Conservation (phyloP, 345 rosid genomes). For the Adansonia digitata region DNA sequence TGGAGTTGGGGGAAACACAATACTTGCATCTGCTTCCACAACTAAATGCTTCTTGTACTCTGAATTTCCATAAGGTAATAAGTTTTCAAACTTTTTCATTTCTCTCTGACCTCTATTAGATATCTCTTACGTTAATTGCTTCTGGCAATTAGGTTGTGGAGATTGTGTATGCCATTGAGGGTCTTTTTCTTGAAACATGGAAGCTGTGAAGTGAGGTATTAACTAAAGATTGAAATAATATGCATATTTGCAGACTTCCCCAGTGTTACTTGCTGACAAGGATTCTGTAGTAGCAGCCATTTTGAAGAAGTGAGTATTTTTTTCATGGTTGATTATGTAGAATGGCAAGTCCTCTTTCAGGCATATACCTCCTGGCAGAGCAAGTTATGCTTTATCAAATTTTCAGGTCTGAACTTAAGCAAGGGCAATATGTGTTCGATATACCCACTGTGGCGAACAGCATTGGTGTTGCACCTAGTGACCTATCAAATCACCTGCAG, state of each 20-base stretch:
- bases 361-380: background rate
- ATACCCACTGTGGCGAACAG: conserved; percentile 72
- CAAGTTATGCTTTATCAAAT: conserved; percentile 13
- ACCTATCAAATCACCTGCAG: conserved; percentile 57
- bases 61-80: conserved; percentile 89
- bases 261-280: conserved; percentile 63
- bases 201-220: background rate
- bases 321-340: background rate
- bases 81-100: background rate
- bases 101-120: background rate
- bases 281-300: conserved; percentile 59
- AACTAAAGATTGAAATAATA: conserved; percentile 1
- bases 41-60: conserved; percentile 60
- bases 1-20: conserved; percentile 86
- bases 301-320: conserved; percentile 54
- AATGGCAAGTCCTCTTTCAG: conserved; percentile 7
- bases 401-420: conserved; percentile 70
- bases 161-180: background rate
- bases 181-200: conserved; percentile 1
- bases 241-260: conserved; percentile 56
- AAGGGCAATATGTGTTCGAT: conserved; percentile 69
- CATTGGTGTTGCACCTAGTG: conserved; percentile 44
- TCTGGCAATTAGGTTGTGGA: background rate
- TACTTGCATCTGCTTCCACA: conserved; percentile 75
- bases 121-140: conserved; percentile 3